Conservation (phyloP, 148 eudicot genomes). For the Chenopodium suecicum region DNA sequence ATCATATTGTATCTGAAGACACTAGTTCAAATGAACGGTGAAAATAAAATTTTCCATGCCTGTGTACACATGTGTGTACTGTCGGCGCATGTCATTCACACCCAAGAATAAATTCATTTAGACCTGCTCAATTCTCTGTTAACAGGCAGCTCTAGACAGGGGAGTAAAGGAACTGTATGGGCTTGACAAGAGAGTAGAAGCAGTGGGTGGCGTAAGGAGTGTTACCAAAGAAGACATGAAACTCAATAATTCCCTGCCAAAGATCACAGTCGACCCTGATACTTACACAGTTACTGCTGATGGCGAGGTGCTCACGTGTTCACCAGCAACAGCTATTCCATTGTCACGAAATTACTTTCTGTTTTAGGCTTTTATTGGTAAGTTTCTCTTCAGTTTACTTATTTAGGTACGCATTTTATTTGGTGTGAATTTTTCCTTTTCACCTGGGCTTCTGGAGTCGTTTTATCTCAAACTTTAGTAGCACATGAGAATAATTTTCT, state of each 20-base stretch:
- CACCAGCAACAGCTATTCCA: slow-evolving; percentile 69
- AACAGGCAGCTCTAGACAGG: slow-evolving; percentile 65
- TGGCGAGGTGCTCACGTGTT: slow-evolving; percentile 67
- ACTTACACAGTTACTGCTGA: slow-evolving; percentile 78
- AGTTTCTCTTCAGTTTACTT: slow-evolving; percentile 5
- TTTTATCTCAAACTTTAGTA: neutral
- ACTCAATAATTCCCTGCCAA: slow-evolving; percentile 83
- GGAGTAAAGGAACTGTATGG: slow-evolving; percentile 64
- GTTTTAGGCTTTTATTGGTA: slow-evolving; percentile 42
- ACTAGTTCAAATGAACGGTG: neutral
- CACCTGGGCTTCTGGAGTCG: neutral
- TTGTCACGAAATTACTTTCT: slow-evolving; percentile 86
- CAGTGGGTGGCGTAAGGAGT: slow-evolving; percentile 66
- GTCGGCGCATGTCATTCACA: neutral
- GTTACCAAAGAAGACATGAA: slow-evolving; percentile 89
- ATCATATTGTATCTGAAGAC: neutral
- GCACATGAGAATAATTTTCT: neutral
- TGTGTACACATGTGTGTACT: neutral
- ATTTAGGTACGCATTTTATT: neutral
- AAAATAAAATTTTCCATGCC: neutral
- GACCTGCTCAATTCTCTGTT: neutral
- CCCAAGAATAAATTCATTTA: neutral
- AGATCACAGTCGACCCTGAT: slow-evolving; percentile 82
- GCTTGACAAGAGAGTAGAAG: slow-evolving; percentile 77
- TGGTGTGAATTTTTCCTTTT: neutral